Base-by-base conservation (phyloP, 2,329 filamentous ascomycete genomes). In the Exophiala aquamarina region DNA sequence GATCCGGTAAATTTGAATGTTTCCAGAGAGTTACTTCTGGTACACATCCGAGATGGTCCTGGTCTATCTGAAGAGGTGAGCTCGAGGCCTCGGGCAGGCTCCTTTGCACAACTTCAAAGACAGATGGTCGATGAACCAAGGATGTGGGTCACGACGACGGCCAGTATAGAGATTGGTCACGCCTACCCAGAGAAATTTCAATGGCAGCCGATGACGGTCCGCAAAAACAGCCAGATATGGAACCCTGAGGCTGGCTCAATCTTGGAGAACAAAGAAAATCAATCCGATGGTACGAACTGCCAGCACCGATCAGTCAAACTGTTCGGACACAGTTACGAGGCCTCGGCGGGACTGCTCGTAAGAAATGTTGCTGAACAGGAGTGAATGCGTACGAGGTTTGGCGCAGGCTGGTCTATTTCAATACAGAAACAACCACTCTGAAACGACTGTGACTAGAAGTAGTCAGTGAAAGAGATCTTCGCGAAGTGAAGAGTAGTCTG, bases 301-400 rank as follows among this genome's bases (percentile, higher is more conserved):
- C 55, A 43, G 59, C 58, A 59, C 56, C 60, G 52, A 67, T 70
- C 58, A 70, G 66, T 59, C 53, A 58, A 66, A 64, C 57, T 59
- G 40, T 49, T 20, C 18, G 35, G 7, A 4, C 23, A 26, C 23
- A 26, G 11, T 26, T 26, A 26, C 11, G 6, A 26, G 23, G 23
- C 11, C 11, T 26, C 23, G 23, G 6, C 6, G 6, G 11, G 23
- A 6, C 23, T 6, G 6, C 23, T 26, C 11, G 23, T 11, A 11
- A 6, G 11, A 26, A 26, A 26, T n/a, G n/a, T n/a, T n/a, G n/a
- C n/a, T n/a, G n/a, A n/a, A n/a, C n/a, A n/a, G n/a, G n/a, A n/a
- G n/a, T n/a, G n/a, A 26, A 26, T 26, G 23, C 23, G 23, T 26
- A 26, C 23, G 6, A 26, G 11, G 23, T 26, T 26, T n/a, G n/a